Conservation (phyloP, 352 stramenopile genomes). For the Pythium chondricola region DNA sequence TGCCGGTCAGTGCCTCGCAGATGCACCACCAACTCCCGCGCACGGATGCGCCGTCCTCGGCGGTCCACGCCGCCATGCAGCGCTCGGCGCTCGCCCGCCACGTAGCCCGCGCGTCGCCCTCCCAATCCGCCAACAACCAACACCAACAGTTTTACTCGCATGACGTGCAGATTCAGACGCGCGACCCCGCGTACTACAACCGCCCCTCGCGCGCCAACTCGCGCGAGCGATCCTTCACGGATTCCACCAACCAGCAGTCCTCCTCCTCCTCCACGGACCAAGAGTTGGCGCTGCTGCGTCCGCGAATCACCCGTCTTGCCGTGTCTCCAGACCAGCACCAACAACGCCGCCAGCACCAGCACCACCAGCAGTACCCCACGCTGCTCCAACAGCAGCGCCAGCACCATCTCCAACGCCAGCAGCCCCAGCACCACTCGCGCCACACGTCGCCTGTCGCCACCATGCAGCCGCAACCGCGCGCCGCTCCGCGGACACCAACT, state of each 20-base stretch:
- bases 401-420: constrained; percentile 8
- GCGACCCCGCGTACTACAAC: constrained; percentile 16
- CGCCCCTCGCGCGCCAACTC: constrained; percentile 9
- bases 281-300: constrained; percentile 1
- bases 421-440: neutral
- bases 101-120: neutral
- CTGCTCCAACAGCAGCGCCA: constrained; percentile 3
- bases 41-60: constrained; percentile 3
- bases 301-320: constrained; percentile 4
- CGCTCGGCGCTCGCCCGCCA: constrained; percentile 13
- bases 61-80: constrained; percentile 16
- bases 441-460: neutral
- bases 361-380: constrained; percentile 1
- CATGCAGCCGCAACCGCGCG: neutral
- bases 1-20: neutral
- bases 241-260: constrained; percentile 8
- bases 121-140: neutral
- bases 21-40: too few relatives aligned
- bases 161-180: constrained; percentile 1
- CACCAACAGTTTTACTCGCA: constrained; percentile 4
- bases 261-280: neutral
- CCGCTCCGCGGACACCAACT: neutral
- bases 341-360: too few relatives aligned
- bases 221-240: constrained; percentile 14
- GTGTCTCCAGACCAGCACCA: neutral